Evolutionary conservation across 2,329 filamentous ascomycete genomes (phyloP).

Genomic region (Cladosporium velox): DNA sequence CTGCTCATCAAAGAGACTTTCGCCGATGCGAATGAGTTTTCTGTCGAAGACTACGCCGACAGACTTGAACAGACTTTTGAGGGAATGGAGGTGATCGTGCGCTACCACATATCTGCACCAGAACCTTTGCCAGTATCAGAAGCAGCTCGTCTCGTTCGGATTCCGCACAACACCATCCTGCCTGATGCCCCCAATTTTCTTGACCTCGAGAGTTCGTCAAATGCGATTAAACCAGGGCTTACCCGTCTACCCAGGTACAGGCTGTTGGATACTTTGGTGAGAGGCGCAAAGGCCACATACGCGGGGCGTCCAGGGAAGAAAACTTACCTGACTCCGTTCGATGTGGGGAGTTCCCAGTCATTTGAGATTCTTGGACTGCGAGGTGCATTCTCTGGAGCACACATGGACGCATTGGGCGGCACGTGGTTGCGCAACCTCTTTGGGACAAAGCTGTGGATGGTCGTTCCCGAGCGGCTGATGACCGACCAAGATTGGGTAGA

Average conservation of each 20-base stretch:
- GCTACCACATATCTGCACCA: background rate
- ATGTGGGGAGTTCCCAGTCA: background rate
- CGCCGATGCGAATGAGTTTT: background rate
- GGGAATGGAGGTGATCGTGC: background rate
- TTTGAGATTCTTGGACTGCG: constrained; percentile 1
- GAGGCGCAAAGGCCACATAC: background rate
- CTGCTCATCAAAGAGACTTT: background rate
- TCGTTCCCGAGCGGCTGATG: background rate
- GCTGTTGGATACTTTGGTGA: background rate
- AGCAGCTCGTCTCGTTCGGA: background rate
- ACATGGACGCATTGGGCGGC: background rate
- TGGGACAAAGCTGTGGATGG: constrained; percentile 5
- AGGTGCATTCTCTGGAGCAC: background rate
- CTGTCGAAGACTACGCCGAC: background rate
- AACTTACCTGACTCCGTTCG: background rate
- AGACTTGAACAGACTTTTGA: background rate
- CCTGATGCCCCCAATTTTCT: background rate
- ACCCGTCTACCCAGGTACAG: background rate
- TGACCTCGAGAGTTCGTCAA: background rate
- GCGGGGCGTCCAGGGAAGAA: background rate
- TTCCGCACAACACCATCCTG: background rate
- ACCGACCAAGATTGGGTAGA: background rate
- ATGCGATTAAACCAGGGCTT: background rate
- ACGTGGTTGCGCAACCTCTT: background rate
- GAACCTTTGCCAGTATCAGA: background rate